Base-by-base conservation (phyloP, 495 filamentous ascomycete species). In the Gamarada debralockiae region DNA sequence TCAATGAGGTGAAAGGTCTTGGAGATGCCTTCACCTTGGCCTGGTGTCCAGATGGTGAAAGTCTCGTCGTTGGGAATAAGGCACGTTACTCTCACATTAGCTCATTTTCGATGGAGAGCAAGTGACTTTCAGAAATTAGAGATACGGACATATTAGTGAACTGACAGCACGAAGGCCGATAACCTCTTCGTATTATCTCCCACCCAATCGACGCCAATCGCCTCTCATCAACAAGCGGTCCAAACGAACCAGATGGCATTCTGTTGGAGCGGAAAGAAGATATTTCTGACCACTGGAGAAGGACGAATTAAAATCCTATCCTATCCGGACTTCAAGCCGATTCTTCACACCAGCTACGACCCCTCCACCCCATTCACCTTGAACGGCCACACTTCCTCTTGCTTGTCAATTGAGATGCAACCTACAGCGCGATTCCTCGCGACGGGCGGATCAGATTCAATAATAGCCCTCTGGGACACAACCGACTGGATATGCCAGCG, bases 401-500 rank as follows among this genome's bases (percentile, higher is more conserved):
- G 87, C 58, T 73, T 87, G 50, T 77, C 84, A 9, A 73, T 86
- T 34, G 77, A 85, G 47, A 74, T 91, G 39, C 86, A 87, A 9
- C 90, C 91, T 1, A 85, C 80, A 17, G 89, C 84, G 29, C 78
- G 82, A 42, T 90, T 90, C 61, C 77, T 98, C 17, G 93, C 95
- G 15, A 82, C 92, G 2, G 95, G 92, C 36, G 92, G 90, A 8
- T 86, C 85, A 47, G 95, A 98, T 68, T 87, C 90, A 0, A 78
- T 96, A 14, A 86, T 97, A 43, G 77, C 86, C 5, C 78, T 97
- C 14, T 98, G 92, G 86, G 91, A 97, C 65, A 96, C 95, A 0
- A 80, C 78, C 27, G 87, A 95, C 61, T 97, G 90, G 91, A 84
- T 93, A 47, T 96, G 90, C 63, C 77, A 84, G 42, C 82, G 89